Evolutionary conservation across 306 rosid species (phyloP).

Genomic region (Glycyrrhiza uralensis): DNA sequence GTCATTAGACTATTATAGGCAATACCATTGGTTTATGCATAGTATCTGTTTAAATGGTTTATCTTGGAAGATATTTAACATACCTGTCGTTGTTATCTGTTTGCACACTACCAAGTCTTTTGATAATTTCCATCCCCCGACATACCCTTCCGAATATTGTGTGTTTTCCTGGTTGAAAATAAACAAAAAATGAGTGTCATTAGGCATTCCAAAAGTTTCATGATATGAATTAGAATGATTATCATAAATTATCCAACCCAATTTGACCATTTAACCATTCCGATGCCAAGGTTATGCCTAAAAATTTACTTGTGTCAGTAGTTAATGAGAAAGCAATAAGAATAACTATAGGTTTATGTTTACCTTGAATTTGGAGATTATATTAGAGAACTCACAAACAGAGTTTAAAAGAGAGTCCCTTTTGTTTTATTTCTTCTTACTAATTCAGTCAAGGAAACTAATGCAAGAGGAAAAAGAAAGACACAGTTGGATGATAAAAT

Average conservation of each 20-base stretch:
- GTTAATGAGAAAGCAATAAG: background rate
- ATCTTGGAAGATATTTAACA: conserved; percentile 17
- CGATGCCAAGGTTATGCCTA: background rate
- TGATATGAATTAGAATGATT: background rate
- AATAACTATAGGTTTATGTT: conserved; percentile 1
- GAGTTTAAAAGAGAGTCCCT: background rate
- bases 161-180: conserved; percentile 75
- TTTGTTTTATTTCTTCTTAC: background rate
- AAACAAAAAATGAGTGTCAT: conserved; percentile 8
- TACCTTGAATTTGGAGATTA: background rate
- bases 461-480: background rate
- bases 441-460: background rate
- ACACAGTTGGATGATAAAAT: background rate
- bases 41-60: background rate
- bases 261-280: conserved; percentile 1
- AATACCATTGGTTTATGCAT: background rate
- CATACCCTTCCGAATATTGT: conserved; percentile 92
- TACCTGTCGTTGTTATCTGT: conserved; percentile 96
- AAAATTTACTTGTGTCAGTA: background rate
- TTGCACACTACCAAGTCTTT: conserved; percentile 94
- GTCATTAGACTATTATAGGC: background rate
- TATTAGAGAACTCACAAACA: background rate
- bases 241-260: conserved; percentile 16
- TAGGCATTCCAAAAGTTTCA: conserved; percentile 12
- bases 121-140: conserved; percentile 89